These are phyloP conservation scores for Penicillium frequentans DNA, from an alignment of 2,329 filamentous ascomycete genomes.

Conservation along the genomic window DNA sequence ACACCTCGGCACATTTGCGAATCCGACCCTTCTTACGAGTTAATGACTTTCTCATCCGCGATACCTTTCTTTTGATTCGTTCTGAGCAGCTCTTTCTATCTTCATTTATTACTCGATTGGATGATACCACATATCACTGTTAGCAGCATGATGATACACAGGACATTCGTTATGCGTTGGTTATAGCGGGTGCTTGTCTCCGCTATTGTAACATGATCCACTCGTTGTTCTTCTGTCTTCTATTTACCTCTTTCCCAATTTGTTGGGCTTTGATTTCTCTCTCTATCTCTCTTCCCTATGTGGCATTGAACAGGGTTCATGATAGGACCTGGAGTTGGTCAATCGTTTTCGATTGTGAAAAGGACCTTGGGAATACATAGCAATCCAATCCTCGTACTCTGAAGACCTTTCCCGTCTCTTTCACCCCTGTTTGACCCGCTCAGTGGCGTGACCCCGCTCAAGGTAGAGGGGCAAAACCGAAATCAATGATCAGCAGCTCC, in stretches of 20 bases:
- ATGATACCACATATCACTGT: conserved; percentile 29
- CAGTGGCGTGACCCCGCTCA: conserved; percentile 1
- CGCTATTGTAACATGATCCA: conserved; percentile 13
- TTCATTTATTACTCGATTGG: conserved; percentile 10
- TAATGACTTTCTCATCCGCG: conserved; percentile 19
- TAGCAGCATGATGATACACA: conserved; percentile 27
- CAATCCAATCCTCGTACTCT: not conserved
- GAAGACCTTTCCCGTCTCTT: not conserved
- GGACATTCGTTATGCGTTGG: conserved; percentile 20
- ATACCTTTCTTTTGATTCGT: conserved; percentile 18
- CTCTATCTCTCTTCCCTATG: not conserved
- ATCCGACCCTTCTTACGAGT: conserved; percentile 16
- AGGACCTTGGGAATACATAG: not conserved
- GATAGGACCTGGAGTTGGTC: not conserved
- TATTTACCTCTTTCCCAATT: not conserved
- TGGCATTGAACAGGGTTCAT: not conserved
- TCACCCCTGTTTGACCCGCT: not conserved
- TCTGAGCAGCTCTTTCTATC: not conserved
- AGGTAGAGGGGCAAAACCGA: not conserved
- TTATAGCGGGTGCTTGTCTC: conserved; percentile 1
- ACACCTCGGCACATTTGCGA: not conserved
- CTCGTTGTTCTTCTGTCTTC: conserved; percentile 9
- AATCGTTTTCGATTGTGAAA: not conserved
- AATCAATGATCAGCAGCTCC: not conserved
- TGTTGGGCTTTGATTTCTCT: not conserved